A percentile compares a stretch with the other conserved stretches of the same genome.
These are phyloP conservation scores for Orbilia oligospora DNA, from an alignment of 2,329 filamentous ascomycete genomes.

Conservation along the genomic window DNA sequence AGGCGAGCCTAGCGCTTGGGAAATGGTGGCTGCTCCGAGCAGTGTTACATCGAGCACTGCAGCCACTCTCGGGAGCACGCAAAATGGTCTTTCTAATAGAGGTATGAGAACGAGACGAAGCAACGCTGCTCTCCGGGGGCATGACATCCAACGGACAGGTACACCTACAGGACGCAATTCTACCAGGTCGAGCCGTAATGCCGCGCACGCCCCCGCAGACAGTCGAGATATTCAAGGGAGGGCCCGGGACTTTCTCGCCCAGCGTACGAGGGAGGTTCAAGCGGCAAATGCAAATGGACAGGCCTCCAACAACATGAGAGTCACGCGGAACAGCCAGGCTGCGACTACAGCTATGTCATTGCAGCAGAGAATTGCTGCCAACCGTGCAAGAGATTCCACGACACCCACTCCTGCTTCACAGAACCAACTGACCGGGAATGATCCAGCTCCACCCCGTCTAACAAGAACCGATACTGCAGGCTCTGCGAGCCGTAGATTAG, in stretches of 20 bases:
- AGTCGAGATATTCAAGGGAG: constrained; percentile 38
- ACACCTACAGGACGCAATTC: constrained; percentile 42
- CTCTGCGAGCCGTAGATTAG: constrained; percentile 28
- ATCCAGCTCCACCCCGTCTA: constrained; percentile 31
- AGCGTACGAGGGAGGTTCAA: constrained; percentile 30
- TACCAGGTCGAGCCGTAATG: constrained; percentile 6
- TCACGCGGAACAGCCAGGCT: constrained; percentile 13
- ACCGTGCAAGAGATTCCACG: constrained; percentile 33
- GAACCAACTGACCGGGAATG: constrained; percentile 19
- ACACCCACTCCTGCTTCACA: constrained; percentile 36
- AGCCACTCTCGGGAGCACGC: constrained; percentile 24
- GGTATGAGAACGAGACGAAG: constrained; percentile 50
- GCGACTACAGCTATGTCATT: constrained; percentile 20
- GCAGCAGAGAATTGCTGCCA: constrained; percentile 29
- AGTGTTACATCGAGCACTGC: constrained; percentile 35
- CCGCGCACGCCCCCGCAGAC: constrained; percentile 28
- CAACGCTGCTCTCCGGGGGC: constrained; percentile 46
- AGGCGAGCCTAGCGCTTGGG: constrained; percentile 36
- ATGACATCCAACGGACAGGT: constrained; percentile 47
- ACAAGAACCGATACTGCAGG: constrained; percentile 45
- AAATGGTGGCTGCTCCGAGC: constrained; percentile 2
- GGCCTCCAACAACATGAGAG: constrained; percentile 13
- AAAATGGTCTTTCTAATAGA: constrained; percentile 37
- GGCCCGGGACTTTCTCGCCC: constrained; percentile 42
- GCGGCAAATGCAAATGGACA: constrained; percentile 11